Base-by-base conservation (phyloP, 2,329 filamentous ascomycete species). In the Neobulgaria alba region DNA sequence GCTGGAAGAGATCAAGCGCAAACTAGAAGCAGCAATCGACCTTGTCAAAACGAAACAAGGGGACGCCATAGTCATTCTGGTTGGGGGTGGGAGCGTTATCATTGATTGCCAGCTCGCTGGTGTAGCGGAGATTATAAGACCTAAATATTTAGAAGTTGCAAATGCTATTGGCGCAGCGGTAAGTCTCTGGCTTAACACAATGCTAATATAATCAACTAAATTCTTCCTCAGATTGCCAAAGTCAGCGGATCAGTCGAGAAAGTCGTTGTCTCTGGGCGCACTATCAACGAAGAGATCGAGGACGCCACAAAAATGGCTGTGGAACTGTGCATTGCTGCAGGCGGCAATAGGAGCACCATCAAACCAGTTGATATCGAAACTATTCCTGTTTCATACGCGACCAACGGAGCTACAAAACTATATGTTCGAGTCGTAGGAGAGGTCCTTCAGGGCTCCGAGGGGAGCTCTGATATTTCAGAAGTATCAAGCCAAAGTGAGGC, bases 161-260 rank as follows among this genome's bases (percentile, higher is more conserved):
- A 79, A 79, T 54, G 75, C 75, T 0, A 70, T 79, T 2, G 75
- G 75, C 4, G 75, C 75, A 1, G 75, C 75, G 57, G 66, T 51
- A 59, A 39, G 67, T 75, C 12, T 21, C 9, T 8, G n/a, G 7
- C 7, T 26, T 7, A 26, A 12, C 23, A 10, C 5, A n/a, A 32
- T 8, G 10, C 4, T 30, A 7, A 7, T 12, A 26, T 26, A 2
- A n/a, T 2, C 10, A 12, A 16, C 36, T 42, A 19, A 50, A 29
- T 7, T 15, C 30, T 21, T 35, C 2, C 5, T 5, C 39, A 58
- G 55, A 54, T 58, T 37, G 52, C 48, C 5, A 57, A 57, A 34
- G 51, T 58, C 10, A 53, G 52, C 30, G 56, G 56, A 1, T 18
- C 46, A 12, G 52, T 57, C 12, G 56, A 58, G 33, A 52, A 42